Evolutionary conservation across 306 rosid genomes (phyloP).

Genomic region (Albizia julibrissin): DNA sequence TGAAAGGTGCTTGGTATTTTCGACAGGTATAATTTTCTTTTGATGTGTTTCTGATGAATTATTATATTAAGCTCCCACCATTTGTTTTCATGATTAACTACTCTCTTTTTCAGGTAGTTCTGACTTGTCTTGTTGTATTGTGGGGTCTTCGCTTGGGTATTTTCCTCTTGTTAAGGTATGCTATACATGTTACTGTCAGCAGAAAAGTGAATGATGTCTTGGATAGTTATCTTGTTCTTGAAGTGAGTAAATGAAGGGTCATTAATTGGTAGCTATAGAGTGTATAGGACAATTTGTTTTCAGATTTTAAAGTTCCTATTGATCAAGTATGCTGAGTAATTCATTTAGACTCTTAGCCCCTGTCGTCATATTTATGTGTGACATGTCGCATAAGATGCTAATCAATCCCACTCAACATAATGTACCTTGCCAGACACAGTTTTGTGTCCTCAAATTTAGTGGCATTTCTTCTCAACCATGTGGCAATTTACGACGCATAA

Average conservation of each 20-base stretch:
- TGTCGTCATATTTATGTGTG: background rate
- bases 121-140: slow-evolving; percentile 71
- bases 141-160: slow-evolving; percentile 90
- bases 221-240: background rate
- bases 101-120: slow-evolving; percentile 59
- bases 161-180: slow-evolving; percentile 79
- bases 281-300: background rate
- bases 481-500: background rate
- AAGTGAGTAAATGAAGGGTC: background rate
- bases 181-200: background rate
- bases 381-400: background rate
- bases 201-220: background rate
- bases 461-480: background rate
- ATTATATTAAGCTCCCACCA: background rate
- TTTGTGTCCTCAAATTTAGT: background rate
- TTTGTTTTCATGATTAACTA: background rate
- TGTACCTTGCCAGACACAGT: background rate
- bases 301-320: background rate
- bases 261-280: background rate
- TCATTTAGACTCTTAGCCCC: background rate
- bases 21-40: slow-evolving; percentile 65
- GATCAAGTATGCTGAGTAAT: background rate
- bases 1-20: slow-evolving; percentile 79
- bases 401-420: background rate
- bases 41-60: background rate